Conservation (phyloP, 2,329 filamentous ascomycete species). For the Pseudonectria buxi region DNA sequence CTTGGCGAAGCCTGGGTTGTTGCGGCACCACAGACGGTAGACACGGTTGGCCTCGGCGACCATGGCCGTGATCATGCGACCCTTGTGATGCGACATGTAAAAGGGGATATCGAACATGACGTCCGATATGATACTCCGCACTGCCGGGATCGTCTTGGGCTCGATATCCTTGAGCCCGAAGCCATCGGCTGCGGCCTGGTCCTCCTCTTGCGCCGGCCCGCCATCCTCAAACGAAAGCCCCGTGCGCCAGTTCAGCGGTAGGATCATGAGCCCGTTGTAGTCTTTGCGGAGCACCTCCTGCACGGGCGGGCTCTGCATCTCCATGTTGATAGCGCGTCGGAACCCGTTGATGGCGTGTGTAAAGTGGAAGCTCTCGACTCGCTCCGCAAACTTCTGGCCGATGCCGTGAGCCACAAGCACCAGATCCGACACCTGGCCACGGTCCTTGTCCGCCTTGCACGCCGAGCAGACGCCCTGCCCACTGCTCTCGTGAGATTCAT, state of each 20-base stretch:
- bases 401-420: slow-evolving; percentile 92
- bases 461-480: slow-evolving; percentile 40
- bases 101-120: slow-evolving; percentile 98
- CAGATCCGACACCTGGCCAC: slow-evolving; percentile 73
- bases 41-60: slow-evolving; percentile 89
- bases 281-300: slow-evolving; percentile 66
- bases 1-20: slow-evolving; percentile 80
- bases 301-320: slow-evolving; percentile 69
- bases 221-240: slow-evolving; percentile 82
- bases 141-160: slow-evolving; percentile 78
- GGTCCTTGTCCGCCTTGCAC: slow-evolving; percentile 57
- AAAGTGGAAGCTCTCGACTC: slow-evolving; percentile 94
- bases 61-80: slow-evolving; percentile 87
- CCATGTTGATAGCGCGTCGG: slow-evolving; percentile 76
- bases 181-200: slow-evolving; percentile 48
- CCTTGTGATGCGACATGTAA: slow-evolving; percentile 93
- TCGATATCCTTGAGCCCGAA: slow-evolving; percentile 80
- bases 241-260: slow-evolving; percentile 91
- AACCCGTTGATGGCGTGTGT: slow-evolving; percentile 93
- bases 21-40: slow-evolving; percentile 90
- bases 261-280: slow-evolving; percentile 87
- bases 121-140: slow-evolving; percentile 91
- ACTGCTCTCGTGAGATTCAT: slow-evolving; percentile 23
- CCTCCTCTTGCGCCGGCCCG: slow-evolving; percentile 50
- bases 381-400: slow-evolving; percentile 89